Conservation (phyloP, 176 grass and related monocot genomes). For the Lolium perenne region DNA sequence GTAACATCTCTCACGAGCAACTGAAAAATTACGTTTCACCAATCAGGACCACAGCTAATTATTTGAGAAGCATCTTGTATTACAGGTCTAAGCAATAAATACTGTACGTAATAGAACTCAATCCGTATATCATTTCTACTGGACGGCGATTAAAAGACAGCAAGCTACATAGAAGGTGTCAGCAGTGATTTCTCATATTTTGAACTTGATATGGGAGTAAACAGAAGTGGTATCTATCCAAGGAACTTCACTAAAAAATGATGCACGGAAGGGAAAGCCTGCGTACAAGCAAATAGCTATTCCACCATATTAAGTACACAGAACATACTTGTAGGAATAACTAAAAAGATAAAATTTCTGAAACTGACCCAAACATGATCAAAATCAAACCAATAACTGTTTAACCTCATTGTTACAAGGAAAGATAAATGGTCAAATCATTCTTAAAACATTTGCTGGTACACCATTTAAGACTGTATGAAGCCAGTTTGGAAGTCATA, state of each 20-base stretch:
- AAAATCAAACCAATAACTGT: slow-evolving; percentile 9
- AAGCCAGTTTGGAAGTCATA: slow-evolving; percentile 7
- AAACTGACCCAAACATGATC: background rate
- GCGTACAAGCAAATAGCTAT: background rate
- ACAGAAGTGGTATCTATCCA: background rate
- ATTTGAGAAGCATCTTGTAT: background rate
- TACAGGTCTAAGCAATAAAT: slow-evolving; percentile 1
- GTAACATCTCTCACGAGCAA: slow-evolving; percentile 90
- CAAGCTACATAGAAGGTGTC: slow-evolving; percentile 9
- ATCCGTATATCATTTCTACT: slow-evolving; percentile 31
- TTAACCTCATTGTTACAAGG: background rate
- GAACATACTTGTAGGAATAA: slow-evolving; percentile 5
- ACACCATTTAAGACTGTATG: slow-evolving; percentile 33
- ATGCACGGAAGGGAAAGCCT: slow-evolving; percentile 15
- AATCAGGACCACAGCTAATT: slow-evolving; percentile 19
- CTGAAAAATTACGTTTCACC: slow-evolving; percentile 52
- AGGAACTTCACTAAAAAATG: slow-evolving; percentile 30
- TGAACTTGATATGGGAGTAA: slow-evolving; percentile 21
- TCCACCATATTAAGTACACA: slow-evolving; percentile 12
- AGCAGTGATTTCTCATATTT: background rate
- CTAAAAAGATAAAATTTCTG: slow-evolving; percentile 42
- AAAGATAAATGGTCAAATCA: slow-evolving; percentile 11
- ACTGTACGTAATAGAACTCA: slow-evolving; percentile 17
- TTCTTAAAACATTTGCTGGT: background rate
- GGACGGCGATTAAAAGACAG: slow-evolving; percentile 13